A percentile compares a stretch with the other conserved stretches of the same genome.
phyloP scores from a whole-genome alignment of 768 basidiomycete genomes.

The Leccinum boreale region DNA sequence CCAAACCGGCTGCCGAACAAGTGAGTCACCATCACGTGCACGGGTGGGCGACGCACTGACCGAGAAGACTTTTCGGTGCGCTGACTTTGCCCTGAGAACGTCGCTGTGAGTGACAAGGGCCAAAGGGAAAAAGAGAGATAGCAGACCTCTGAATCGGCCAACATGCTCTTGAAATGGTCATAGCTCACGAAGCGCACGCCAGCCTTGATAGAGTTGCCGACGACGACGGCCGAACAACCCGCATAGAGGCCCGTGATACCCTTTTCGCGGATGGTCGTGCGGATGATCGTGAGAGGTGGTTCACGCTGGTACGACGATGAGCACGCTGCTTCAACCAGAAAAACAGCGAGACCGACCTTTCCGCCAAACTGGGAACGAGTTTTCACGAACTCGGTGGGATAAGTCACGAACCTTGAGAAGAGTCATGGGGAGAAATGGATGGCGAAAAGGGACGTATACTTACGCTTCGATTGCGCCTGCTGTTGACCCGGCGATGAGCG shows the following conservation, averaged over 20 bases:
- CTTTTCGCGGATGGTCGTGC: conserved; percentile 66
- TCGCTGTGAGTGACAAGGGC: not conserved
- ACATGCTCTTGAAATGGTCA: conserved; percentile 81
- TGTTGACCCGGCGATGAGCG: conserved; percentile 85
- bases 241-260: conserved; percentile 90
- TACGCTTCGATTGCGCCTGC: conserved; percentile 94
- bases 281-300: conserved; percentile 69
- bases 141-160: conserved; percentile 78
- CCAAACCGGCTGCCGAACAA: conserved; percentile 56
- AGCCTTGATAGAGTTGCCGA: conserved; percentile 92
- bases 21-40: conserved; percentile 11
- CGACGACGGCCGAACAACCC: conserved; percentile 83
- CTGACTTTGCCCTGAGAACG: conserved; percentile 79
- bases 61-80: conserved; percentile 79
- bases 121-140: not conserved
- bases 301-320: conserved; percentile 44
- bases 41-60: conserved; percentile 35
- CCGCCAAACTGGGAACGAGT: conserved; percentile 91
- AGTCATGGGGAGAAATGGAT: not conserved
- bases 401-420: conserved; percentile 71
- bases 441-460: conserved; percentile 33
- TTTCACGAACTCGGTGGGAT: conserved; percentile 91
- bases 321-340: not conserved
- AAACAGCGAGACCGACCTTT: conserved; percentile 41
- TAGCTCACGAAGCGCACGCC: conserved; percentile 96